phyloP scores from a whole-genome alignment of 2,329 filamentous ascomycete genomes.

The Incumbomyces lentus region DNA sequence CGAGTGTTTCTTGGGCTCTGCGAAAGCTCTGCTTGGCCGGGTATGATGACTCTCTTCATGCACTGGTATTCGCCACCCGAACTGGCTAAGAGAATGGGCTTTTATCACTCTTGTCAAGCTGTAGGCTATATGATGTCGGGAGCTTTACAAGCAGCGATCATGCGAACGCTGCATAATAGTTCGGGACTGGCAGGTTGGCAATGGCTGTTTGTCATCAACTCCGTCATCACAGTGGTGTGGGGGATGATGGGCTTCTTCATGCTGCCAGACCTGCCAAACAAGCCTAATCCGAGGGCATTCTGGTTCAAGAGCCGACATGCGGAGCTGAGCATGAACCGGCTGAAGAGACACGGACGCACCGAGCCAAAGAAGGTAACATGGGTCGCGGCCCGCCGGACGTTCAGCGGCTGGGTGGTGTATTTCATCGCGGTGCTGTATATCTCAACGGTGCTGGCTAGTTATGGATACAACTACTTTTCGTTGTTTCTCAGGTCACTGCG shows the following conservation, averaged over 20 bases:
- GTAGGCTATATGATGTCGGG: slow-evolving; percentile 29
- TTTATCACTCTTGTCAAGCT: slow-evolving; percentile 27
- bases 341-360: slow-evolving; percentile 35
- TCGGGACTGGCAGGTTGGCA: slow-evolving; percentile 24
- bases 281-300: slow-evolving; percentile 5
- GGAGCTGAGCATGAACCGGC: slow-evolving; percentile 34
- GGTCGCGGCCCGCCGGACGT: slow-evolving; percentile 33
- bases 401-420: slow-evolving; percentile 37
- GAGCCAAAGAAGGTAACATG: slow-evolving; percentile 38
- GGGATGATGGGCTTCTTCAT: slow-evolving; percentile 26
- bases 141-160: slow-evolving; percentile 28
- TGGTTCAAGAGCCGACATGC: slow-evolving; percentile 38
- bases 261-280: slow-evolving; percentile 31
- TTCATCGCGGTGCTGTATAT: slow-evolving; percentile 38
- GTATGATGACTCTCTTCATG: slow-evolving; percentile 25
- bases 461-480: slow-evolving; percentile 33
- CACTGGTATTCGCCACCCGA: slow-evolving; percentile 33
- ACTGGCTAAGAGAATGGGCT: slow-evolving; percentile 27
- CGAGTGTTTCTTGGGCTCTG: slow-evolving; percentile 27
- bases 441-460: slow-evolving; percentile 36
- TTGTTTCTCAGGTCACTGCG: slow-evolving; percentile 31
- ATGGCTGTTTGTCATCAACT: slow-evolving; percentile 29
- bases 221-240: slow-evolving; percentile 29
- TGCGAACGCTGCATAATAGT: slow-evolving; percentile 16
- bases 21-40: slow-evolving; percentile 26